Evolutionary conservation across 345 rosid genomes (phyloP).

Genomic region (Garcia nutans): DNA sequence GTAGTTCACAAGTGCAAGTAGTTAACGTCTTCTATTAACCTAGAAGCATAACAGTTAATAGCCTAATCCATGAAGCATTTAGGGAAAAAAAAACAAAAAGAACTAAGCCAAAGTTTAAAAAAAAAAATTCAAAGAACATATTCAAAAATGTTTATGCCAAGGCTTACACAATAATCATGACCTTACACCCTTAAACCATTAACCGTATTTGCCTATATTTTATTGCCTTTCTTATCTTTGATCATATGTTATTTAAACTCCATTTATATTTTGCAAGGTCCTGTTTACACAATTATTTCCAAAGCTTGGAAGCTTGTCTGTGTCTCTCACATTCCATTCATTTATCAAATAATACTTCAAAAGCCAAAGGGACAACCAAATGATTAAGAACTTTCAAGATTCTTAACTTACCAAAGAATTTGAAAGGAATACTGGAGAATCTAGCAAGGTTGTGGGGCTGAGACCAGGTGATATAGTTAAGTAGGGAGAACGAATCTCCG

Average conservation of each 20-base stretch:
- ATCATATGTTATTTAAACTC: background rate
- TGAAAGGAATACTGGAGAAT: slow-evolving; percentile 36
- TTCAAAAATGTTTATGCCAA: background rate
- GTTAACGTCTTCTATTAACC: background rate
- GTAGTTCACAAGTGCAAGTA: background rate
- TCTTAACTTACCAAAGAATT: slow-evolving; percentile 28
- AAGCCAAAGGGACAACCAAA: slow-evolving; percentile 8
- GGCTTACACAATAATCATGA: background rate
- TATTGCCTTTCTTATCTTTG: background rate
- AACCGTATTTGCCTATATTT: background rate
- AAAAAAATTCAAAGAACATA: background rate
- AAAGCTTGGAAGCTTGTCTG: background rate
- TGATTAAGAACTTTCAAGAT: slow-evolving; percentile 1
- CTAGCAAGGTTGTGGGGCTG: slow-evolving; percentile 34
- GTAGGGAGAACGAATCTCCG: slow-evolving; percentile 31
- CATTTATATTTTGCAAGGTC: background rate
- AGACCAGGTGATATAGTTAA: slow-evolving; percentile 39
- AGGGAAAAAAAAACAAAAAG: background rate
- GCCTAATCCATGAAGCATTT: background rate
- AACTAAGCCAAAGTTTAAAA: background rate
- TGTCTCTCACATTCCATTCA: slow-evolving; percentile 3
- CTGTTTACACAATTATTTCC: background rate
- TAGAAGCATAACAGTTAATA: background rate
- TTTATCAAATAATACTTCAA: background rate
- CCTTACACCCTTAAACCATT: background rate